Base-by-base conservation (phyloP, 2,329 filamentous ascomycete species). In the Clonostachys rosea region DNA sequence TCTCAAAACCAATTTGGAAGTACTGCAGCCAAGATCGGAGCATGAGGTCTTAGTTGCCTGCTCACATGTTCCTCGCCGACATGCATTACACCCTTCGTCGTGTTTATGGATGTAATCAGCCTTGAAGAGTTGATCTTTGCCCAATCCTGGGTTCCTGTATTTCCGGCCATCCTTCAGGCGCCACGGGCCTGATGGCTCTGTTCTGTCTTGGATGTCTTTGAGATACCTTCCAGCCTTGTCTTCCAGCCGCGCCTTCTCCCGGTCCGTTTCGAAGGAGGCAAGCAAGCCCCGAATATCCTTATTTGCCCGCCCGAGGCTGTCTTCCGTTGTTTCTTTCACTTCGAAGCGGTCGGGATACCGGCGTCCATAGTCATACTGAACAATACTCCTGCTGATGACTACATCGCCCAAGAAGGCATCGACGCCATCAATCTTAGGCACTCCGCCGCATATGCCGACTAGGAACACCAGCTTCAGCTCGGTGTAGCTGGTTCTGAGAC, bases 361-460 rank as follows among this genome's bases (percentile, higher is more conserved):
- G 13, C 56, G 48, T 10, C 61, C 55, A 8, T 52, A 45, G 18
- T 48, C 47, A 42, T 61, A 57, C 43, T 57, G 49, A 5, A 62
- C 20, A 16, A 61, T 35, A 6, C 24, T 50, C 3, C 52, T 52
- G 30, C 57, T 57, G 37, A 62, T 46, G 7, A 62, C 46, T 0
- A 63, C 56, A 33, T 64, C 59, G 13, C 62, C 58, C 0, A 63
- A 50, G 6, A 57, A 36, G 7, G 52, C 49, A 37, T 60, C 49
- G 7, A 44, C 37, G 14, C 42, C 18, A 20, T 5, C 18, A 3
- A 39, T 39, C 3, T 41, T 35, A 10, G 65, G 61, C 12, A 59
- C 53, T 24, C 59, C 64, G 8, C 64, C 67, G 46, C 65, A 69
- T 2, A 69, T 55, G 3, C 67, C 67, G 8, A 66, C 64, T 2